Conservation (phyloP, 352 stramenopile species). For the Aphanomyces euteiches region DNA sequence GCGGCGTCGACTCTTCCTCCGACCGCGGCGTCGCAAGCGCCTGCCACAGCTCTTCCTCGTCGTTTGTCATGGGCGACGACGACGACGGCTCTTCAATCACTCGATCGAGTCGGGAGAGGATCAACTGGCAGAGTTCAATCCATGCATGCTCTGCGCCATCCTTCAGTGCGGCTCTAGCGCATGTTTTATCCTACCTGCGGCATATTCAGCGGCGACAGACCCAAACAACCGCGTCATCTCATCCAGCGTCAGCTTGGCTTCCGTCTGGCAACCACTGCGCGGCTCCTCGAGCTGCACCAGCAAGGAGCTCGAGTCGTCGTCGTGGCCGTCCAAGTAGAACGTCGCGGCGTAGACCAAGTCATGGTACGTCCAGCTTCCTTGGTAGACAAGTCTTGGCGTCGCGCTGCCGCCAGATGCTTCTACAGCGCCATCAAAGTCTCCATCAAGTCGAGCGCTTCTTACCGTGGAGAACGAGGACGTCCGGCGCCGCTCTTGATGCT, state of each 20-base stretch:
- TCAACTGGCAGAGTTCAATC: slow-evolving; percentile 54
- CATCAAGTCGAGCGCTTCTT: not conserved
- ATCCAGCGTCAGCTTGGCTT: slow-evolving; percentile 55
- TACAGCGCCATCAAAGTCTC: not conserved
- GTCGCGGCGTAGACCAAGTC: slow-evolving; percentile 73
- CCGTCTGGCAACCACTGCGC: slow-evolving; percentile 70
- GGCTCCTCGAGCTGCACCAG: slow-evolving; percentile 75
- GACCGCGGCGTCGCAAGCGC: slow-evolving; percentile 4
- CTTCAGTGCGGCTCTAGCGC: no score
- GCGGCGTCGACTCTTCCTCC: no score
- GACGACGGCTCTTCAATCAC: slow-evolving; percentile 40
- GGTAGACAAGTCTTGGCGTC: slow-evolving; percentile 30
- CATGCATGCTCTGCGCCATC: slow-evolving; percentile 37
- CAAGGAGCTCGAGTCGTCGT: slow-evolving; percentile 32
- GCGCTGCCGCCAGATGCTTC: no score
- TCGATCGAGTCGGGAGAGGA: slow-evolving; percentile 50
- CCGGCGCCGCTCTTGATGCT: not conserved
- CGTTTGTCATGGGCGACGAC: not conserved
- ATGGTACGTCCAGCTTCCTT: slow-evolving; percentile 63
- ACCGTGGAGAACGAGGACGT: slow-evolving; percentile 19
- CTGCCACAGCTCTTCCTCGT: slow-evolving; percentile 15
- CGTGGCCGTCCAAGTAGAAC: slow-evolving; percentile 52
- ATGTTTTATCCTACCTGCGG: slow-evolving; percentile 32
- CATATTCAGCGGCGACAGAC: slow-evolving; percentile 37
- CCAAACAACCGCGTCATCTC: slow-evolving; percentile 63